Evolutionary conservation across 257 asterid species (phyloP).

Genomic region (Knoxia roxburghii): DNA sequence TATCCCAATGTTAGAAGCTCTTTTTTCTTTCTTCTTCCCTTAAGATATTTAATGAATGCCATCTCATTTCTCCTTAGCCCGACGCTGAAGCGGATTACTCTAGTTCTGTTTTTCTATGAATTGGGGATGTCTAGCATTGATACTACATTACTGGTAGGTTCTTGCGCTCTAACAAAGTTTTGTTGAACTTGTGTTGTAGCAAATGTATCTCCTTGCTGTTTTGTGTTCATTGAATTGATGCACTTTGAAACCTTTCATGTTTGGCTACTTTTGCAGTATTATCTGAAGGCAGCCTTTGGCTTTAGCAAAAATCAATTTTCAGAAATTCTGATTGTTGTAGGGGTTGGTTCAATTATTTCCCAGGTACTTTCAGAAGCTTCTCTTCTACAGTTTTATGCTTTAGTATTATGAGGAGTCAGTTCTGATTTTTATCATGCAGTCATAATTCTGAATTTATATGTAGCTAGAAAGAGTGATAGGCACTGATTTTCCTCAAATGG

Average conservation of each 20-base stretch:
- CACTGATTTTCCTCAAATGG: neutral
- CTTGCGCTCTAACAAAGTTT: neutral
- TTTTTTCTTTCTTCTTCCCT: neutral
- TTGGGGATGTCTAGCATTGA: constrained; percentile 90
- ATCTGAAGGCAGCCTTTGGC: constrained; percentile 82
- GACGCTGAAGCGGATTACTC: constrained; percentile 62
- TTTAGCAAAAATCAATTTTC: constrained; percentile 82
- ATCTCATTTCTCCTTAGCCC: constrained; percentile 41
- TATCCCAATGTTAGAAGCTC: neutral
- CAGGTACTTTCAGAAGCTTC: constrained; percentile 49
- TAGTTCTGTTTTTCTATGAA: constrained; percentile 82
- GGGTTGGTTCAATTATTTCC: constrained; percentile 81
- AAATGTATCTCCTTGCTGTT: neutral
- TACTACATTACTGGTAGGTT: constrained; percentile 67
- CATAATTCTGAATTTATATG: neutral
- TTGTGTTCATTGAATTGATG: neutral
- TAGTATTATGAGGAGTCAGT: neutral
- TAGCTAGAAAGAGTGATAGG: neutral
- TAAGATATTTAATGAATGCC: neutral
- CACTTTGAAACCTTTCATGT: constrained; percentile 11
- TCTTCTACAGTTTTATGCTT: neutral
- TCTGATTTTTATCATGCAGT: constrained; percentile 10
- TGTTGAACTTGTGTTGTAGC: neutral
- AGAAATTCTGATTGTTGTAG: constrained; percentile 81
- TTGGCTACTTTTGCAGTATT: constrained; percentile 54